Percentiles rank a stretch among this genome's conserved stretches.
phyloP scores from a whole-genome alignment of 305 asterid species.

The Fraxinus paxiana region DNA sequence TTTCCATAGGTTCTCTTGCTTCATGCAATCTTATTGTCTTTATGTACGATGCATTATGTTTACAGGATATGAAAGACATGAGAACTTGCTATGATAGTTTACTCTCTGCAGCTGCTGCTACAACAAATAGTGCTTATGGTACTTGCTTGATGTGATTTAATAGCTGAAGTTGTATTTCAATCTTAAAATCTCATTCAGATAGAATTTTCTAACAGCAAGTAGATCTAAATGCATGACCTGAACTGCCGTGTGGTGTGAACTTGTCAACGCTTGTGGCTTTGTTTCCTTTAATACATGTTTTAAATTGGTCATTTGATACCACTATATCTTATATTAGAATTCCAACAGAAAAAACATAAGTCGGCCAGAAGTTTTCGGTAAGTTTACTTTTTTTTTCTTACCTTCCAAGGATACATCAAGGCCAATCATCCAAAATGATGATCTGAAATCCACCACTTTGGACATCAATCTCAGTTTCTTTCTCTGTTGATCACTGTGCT shows the following conservation, averaged over 20 bases:
- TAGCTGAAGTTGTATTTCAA: constrained; percentile 9
- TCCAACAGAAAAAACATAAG: neutral
- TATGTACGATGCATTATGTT: constrained; percentile 20
- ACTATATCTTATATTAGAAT: neutral
- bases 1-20: constrained; percentile 49
- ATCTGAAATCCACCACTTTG: neutral
- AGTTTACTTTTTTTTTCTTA: neutral
- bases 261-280: neutral
- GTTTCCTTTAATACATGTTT: neutral
- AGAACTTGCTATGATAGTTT: constrained; percentile 81
- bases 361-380: no score
- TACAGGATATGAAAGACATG: constrained; percentile 95
- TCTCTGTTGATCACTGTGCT: neutral
- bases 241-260: neutral
- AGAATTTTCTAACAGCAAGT: neutral
- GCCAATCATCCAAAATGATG: neutral
- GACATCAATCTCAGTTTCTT: neutral
- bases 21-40: constrained; percentile 10
- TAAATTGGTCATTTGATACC: neutral
- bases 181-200: no score
- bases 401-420: neutral
- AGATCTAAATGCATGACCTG: neutral
- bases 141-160: constrained; percentile 27
- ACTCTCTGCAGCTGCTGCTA: constrained; percentile 97
- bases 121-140: constrained; percentile 93